Evolutionary conservation across 257 asterid genomes (phyloP), one percentile per base, ranked within the genome.

Genomic region (Forsythia suspensa): DNA sequence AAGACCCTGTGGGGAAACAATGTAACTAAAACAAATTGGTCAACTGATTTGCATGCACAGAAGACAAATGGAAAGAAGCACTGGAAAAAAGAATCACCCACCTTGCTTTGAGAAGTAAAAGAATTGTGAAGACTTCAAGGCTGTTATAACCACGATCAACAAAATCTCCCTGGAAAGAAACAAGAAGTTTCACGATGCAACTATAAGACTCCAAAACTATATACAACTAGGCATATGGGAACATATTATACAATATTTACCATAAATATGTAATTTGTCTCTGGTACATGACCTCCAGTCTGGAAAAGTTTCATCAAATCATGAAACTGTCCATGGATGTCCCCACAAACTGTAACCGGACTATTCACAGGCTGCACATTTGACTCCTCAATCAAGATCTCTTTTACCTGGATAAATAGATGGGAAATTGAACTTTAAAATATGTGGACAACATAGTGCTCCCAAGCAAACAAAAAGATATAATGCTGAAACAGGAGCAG

Each of bases 121-220:
- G 91, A 82, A 95, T 95, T 75, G 97, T 92, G 89, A 95, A 95
- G 79, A 93, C 98, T 87, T 95, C 99, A 67, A 95, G 89, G 87
- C 99, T 95, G 83, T 95, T 95, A 79, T 95, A 95, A 73, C 99
- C 99, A 80, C 99, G 99, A 80, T 95, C 99, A 83, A 95, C 99
- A 85, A 95, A 95, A 83, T 95, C 99, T 79, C 99, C 99, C 99
- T 95, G 89, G 75, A 51, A 83, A 74, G 67, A 48, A 66, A 76
- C 20, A 66, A 66, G 79, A 71, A 74, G 55, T 40, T 68, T 69
- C 43, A 82, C 77, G 52, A 71, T 72, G 52, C 67, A 78, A 85
- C 66, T 75, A 80, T 36, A 9, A 76, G 41, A 44, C 38, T 20
- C 5, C 1, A 61, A 63, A 3, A 21, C 38, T 37, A 36, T 48